Evolutionary conservation across 441 rosid species (phyloP), one percentile per base, ranked within the genome.

Genomic region (Hura crepitans): DNA sequence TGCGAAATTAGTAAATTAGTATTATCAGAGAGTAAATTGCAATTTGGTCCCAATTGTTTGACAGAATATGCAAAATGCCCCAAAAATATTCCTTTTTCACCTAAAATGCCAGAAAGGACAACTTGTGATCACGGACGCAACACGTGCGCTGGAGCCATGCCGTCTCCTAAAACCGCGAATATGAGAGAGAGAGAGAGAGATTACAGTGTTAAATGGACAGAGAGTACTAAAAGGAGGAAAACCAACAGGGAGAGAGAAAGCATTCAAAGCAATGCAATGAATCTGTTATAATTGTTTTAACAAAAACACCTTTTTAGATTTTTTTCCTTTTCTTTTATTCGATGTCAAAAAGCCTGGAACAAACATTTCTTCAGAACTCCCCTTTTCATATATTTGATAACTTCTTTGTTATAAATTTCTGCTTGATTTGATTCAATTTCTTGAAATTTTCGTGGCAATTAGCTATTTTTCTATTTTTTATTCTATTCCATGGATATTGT

Each of bases 111-210:
- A 27, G n/a, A 11, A 25, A 2, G 28, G 6, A 37, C 65, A 57
- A 30, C 55, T 22, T 51, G 65, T 33, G 58, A 47, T 20, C 81
- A 78, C 66, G 69, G 47, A 45, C 14, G 33, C 22, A 15, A 35
- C 77, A 73, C 77, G 63, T 73, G 81, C 57, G 22, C 20, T 22
- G 62, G 14, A 53, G 30, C 62, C 68, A 18, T 71, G 42, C 68
- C 74, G 25, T 71, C 62, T 39, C 25, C 62, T 47, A 9, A 50
- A 35, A 37, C 74, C 73, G 66, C 37, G 54, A 62, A 72, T 17
- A 10, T 4, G 31, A 23, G 30, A 57, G 53, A 42, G 69, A 62
- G 43, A 12, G 39, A n/a, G 25, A 49, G 45, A 30, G 71, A 62
- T 25, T 7, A 22, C 30, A 51, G 53, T 71, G 67, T 37, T 25